Evolutionary conservation across 2,329 filamentous ascomycete species (phyloP), one percentile per base, ranked within the genome.

Genomic region (Myrmaecium sp.): DNA sequence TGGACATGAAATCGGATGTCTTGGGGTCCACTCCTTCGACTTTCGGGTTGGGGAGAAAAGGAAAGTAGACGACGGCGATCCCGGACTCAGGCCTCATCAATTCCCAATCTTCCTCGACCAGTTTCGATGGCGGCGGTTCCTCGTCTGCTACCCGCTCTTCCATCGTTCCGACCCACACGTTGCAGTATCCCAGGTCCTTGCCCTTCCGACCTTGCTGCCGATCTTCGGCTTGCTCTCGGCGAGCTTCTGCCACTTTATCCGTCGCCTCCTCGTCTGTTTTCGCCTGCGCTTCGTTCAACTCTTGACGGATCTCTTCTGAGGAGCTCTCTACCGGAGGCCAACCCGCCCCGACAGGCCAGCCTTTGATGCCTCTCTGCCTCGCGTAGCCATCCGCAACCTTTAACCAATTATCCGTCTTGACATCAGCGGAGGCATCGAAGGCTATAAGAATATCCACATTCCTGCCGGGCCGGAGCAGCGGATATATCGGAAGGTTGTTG

Each of bases 401-500:
- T 11, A 98, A 71, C 89, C 89, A 98, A 44, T 98, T 95, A 43
- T 94, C 84, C 5, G 78, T 80, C 46, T 77, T 81, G 32, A 93
- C 80, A 40, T 98, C 89, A 12, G 84, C 84, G 2, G 81, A 92
- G 3, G 83, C 83, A 48, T 98, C 89, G 47, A 98, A 98, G 3
- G 84, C 81, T 23, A 98, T 69, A 23, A 95, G 60, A 22, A 98
- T 66, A 40, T 98, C 89, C 5, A 98, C 75, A 30, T 92, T 68
- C 18, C 89, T 69, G 3, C 84, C 86, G 0, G 82, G 82, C 7
- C 89, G 73, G 11, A 98, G 70, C 3, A 95, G 65, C 0, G 89
- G 89, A 47, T 98, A 98, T 21, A 95, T 84, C 2, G 89, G 89
- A 6, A 98, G 62, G 44, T 98, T 98, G 48, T 98, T 95, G 36